Evolutionary conservation across 164 flowering plant genomes (phyloP).

Genomic region (Magnolia sinica): DNA sequence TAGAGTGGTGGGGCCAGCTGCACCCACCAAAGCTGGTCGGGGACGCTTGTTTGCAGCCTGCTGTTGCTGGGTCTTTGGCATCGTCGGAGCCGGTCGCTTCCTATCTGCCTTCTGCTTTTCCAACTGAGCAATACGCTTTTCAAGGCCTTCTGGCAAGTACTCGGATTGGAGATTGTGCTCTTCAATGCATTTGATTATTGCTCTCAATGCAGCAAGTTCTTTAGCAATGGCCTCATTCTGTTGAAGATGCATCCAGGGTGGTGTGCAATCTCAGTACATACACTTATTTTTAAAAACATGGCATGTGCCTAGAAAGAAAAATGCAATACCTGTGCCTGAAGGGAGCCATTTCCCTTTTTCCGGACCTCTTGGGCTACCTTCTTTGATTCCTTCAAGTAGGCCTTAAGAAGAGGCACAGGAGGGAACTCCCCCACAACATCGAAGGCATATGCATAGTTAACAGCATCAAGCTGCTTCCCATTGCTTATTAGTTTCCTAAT

Average conservation of each 20-base stretch:
- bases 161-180: constrained; percentile 55
- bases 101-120: constrained; percentile 43
- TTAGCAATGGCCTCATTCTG: constrained; percentile 58
- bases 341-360: constrained; percentile 34
- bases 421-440: constrained; percentile 56
- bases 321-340: constrained; percentile 33
- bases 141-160: constrained; percentile 35
- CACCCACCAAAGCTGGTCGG: constrained; percentile 14
- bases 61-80: constrained; percentile 19
- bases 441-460: constrained; percentile 53
- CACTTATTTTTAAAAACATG: background rate
- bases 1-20: background rate
- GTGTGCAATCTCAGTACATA: background rate
- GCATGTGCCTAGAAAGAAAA: background rate
- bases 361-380: constrained; percentile 33
- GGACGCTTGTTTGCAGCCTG: constrained; percentile 33
- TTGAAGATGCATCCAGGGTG: background rate
- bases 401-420: constrained; percentile 53
- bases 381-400: constrained; percentile 38
- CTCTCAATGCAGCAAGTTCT: constrained; percentile 42
- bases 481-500: constrained; percentile 43
- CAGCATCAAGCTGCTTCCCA: constrained; percentile 55
- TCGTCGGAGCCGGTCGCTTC: constrained; percentile 32
- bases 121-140: constrained; percentile 41
- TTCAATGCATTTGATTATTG: constrained; percentile 48